Base-by-base conservation (phyloP, 257 asterid genomes). In the Nicotiana tabacum region DNA sequence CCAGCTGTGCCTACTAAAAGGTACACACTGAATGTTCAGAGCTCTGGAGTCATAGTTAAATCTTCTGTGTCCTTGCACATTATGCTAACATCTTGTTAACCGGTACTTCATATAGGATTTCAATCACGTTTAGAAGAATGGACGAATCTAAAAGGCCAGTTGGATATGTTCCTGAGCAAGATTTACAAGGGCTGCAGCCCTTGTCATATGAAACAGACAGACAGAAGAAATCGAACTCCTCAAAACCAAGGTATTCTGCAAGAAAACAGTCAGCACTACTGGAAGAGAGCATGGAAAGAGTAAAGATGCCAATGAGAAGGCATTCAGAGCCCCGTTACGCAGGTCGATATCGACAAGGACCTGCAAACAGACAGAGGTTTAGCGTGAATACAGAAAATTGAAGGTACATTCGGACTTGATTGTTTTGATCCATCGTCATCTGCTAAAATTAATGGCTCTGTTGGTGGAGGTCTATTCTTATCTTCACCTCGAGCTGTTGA, bases 121-220 rank as follows among this genome's bases (percentile, higher is more conserved):
- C 98, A 56, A 92, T 96, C 78, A 96, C 99, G 16, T 96, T 96
- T 83, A 88, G 98, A 86, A 94, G 88, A 88, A 96, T 96, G 98
- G 98, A 91, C 53, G 95, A 88, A 65, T 74, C 90, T 8, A 94
- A 91, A 87, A 84, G 90, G 82, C 99, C 99, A 55, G 21, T 11
- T 58, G 93, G 89, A 58, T 87, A 77, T 88, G 93, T 86, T 72
- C 89, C 92, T 33, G 98, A 94, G 77, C 91, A 94, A 35, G 97
- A 92, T 85, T 58, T 96, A 82, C 92, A 89, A 87, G 99, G 95
- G 83, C 90, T 96, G 82, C 85, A 90, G 84, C 98, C 99, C 65
- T 87, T 96, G 85, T 60, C 88, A 29, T 85, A 83, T 16, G 91
- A 87, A 81, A 82, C 69, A 13, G 87, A 85, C 51, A 64, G 66